Evolutionary conservation across 2,329 filamentous ascomycete genomes (phyloP).

Genomic region (Trichoderma semiorbis): DNA sequence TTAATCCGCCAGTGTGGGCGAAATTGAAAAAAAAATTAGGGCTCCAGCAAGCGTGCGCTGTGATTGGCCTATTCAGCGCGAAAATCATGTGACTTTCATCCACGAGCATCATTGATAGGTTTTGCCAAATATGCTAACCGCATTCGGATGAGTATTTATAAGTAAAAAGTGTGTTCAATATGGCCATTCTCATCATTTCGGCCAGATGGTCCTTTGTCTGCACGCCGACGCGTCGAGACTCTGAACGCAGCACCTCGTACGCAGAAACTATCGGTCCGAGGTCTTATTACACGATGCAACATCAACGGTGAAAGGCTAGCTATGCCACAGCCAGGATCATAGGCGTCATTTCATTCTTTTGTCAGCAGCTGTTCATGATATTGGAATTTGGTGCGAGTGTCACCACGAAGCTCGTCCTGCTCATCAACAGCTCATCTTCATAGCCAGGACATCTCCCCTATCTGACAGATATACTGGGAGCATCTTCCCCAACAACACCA

Average conservation of each 20-base stretch:
- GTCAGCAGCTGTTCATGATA: neutral
- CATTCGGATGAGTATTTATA: slow-evolving; percentile 8
- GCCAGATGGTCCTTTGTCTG: neutral
- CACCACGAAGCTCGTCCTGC: neutral
- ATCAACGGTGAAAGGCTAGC: neutral
- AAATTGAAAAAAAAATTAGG: slow-evolving; percentile 26
- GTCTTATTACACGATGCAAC: neutral
- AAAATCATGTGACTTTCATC: slow-evolving; percentile 19
- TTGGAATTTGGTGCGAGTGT: neutral
- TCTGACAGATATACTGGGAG: neutral
- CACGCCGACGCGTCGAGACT: neutral
- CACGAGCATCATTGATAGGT: neutral
- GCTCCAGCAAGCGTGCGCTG: slow-evolving; percentile 18
- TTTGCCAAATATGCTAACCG: neutral
- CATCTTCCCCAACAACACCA: neutral
- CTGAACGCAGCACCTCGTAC: neutral
- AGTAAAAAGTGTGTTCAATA: slow-evolving; percentile 10
- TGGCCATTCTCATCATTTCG: neutral
- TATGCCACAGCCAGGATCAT: neutral
- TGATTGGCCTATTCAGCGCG: slow-evolving; percentile 11
- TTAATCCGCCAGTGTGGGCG: slow-evolving; percentile 22
- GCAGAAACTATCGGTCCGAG: neutral
- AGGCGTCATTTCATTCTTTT: neutral
- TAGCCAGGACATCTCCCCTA: neutral
- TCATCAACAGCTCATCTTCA: neutral